A percentile compares a stretch with the other conserved stretches of the same genome.
These are phyloP conservation scores for Ophiostoma sp. DNA, from an alignment of 2,329 filamentous ascomycete species.

Conservation along the genomic window DNA sequence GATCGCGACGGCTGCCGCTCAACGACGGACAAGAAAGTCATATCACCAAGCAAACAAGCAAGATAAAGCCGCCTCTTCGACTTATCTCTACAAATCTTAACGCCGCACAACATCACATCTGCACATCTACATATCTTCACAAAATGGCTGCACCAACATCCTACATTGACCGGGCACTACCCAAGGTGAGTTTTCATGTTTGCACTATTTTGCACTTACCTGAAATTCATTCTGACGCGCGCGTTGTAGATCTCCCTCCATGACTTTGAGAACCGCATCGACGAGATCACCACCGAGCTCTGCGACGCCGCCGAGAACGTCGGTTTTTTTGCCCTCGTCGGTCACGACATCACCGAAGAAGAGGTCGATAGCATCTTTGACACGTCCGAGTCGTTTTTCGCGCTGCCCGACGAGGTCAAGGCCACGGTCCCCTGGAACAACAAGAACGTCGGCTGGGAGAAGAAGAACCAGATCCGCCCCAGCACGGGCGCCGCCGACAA, in stretches of 20 bases:
- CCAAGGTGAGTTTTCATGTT: slow-evolving; percentile 23
- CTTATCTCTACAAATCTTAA: background rate
- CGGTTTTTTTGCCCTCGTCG: slow-evolving; percentile 58
- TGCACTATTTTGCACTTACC: background rate
- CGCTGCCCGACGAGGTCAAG: slow-evolving; percentile 53
- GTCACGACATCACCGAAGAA: slow-evolving; percentile 46
- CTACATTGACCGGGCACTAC: slow-evolving; percentile 28
- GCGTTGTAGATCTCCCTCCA: slow-evolving; percentile 51
- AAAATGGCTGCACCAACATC: slow-evolving; percentile 28
- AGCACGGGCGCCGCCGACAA: slow-evolving; percentile 59
- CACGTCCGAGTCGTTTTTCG: slow-evolving; percentile 51
- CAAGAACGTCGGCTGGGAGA: slow-evolving; percentile 63
- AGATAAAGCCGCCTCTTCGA: background rate
- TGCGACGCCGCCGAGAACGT: slow-evolving; percentile 56
- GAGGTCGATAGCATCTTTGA: slow-evolving; percentile 47
- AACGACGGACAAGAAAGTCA: background rate
- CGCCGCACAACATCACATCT: background rate
- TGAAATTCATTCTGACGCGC: background rate
- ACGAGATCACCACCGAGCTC: slow-evolving; percentile 54
- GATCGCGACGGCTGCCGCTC: background rate
- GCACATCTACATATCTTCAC: background rate
- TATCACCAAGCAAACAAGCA: background rate
- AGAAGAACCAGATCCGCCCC: slow-evolving; percentile 57
- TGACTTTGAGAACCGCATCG: slow-evolving; percentile 54
- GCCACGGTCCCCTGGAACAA: slow-evolving; percentile 54